Evolutionary conservation across 1,284 basidiomycete species (phyloP).

Genomic region (Cutaneotrichosporon sp.): DNA sequence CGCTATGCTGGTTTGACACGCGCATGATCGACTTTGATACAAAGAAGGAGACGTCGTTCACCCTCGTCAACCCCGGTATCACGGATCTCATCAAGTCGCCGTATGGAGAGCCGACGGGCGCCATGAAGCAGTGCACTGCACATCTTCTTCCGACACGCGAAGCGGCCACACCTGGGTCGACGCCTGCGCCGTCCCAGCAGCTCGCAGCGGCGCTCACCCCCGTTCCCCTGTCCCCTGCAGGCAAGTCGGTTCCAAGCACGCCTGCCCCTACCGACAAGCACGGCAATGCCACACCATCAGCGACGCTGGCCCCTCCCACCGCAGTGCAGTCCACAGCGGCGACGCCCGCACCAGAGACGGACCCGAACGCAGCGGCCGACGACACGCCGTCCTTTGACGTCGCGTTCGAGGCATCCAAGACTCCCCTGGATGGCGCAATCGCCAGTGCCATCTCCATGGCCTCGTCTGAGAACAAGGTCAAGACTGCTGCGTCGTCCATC

Average conservation of each 20-base stretch:
- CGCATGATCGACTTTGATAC: conserved; percentile 81
- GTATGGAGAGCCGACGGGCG: conserved; percentile 58
- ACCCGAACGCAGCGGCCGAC: conserved; percentile 2
- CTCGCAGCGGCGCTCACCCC: neutral
- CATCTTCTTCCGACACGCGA: conserved; percentile 58
- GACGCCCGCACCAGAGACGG: conserved; percentile 17
- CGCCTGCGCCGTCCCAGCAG: conserved; percentile 2
- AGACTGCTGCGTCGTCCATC: conserved; percentile 82
- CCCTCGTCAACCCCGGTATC: conserved; percentile 37
- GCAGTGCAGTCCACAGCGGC: conserved; percentile 11
- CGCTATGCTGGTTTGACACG: conserved; percentile 92
- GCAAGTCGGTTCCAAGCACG: neutral
- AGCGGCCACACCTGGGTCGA: neutral
- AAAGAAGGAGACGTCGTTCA: conserved; percentile 54
- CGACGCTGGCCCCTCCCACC: conserved; percentile 8
- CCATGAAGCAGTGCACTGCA: conserved; percentile 78
- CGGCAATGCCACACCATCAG: neutral
- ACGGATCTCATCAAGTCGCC: conserved; percentile 44
- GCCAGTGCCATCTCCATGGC: conserved; percentile 82
- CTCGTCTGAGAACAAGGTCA: conserved; percentile 81
- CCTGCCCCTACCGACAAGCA: neutral
- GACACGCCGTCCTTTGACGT: conserved; percentile 17
- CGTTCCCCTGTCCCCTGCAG: neutral
- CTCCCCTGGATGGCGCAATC: conserved; percentile 90
- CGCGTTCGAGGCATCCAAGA: conserved; percentile 73